Percentiles rank a stretch among this genome's conserved stretches.
Evolutionary conservation across 768 basidiomycete genomes (phyloP).

Genomic region (Lactarius indigo): DNA sequence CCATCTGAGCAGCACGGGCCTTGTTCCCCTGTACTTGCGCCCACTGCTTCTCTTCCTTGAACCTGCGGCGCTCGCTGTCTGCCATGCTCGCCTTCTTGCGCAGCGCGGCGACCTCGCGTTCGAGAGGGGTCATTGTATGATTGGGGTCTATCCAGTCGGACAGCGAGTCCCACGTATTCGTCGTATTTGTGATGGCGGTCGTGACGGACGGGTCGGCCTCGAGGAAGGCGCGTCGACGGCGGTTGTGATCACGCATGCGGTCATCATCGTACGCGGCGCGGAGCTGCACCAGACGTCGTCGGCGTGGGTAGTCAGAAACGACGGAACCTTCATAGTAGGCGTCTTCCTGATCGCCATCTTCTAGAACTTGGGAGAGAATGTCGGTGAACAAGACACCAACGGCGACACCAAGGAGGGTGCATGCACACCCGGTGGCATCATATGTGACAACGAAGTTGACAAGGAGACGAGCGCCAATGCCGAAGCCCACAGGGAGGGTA

Average conservation of each 20-base stretch:
- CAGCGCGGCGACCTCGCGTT: constrained; percentile 72
- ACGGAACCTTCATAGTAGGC: constrained; percentile 27
- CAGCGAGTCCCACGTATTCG: constrained; percentile 65
- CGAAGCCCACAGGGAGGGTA: constrained; percentile 52
- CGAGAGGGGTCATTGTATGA: constrained; percentile 56
- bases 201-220: constrained; percentile 30
- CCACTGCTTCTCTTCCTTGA: constrained; percentile 87
- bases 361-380: constrained; percentile 62
- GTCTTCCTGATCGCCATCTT: constrained; percentile 40
- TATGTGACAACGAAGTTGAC: constrained; percentile 56
- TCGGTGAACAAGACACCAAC: constrained; percentile 72
- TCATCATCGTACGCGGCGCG: constrained; percentile 5
- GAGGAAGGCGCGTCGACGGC: constrained; percentile 29
- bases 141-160: constrained; percentile 62
- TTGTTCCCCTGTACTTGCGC: constrained; percentile 73
- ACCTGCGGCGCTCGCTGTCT: constrained; percentile 76
- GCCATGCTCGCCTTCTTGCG: constrained; percentile 76
- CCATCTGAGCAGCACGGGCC: constrained; percentile 73
- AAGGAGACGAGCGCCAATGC: constrained; percentile 57
- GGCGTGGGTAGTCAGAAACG: constrained; percentile 16
- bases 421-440: constrained; percentile 53
- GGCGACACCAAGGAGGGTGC: constrained; percentile 61
- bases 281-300: constrained; percentile 27
- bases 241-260: constrained; percentile 18
- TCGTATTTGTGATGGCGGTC: constrained; percentile 33